These are phyloP conservation scores for Alternaria sp. DNA, from an alignment of 2,329 filamentous ascomycete genomes.

Conservation along the genomic window DNA sequence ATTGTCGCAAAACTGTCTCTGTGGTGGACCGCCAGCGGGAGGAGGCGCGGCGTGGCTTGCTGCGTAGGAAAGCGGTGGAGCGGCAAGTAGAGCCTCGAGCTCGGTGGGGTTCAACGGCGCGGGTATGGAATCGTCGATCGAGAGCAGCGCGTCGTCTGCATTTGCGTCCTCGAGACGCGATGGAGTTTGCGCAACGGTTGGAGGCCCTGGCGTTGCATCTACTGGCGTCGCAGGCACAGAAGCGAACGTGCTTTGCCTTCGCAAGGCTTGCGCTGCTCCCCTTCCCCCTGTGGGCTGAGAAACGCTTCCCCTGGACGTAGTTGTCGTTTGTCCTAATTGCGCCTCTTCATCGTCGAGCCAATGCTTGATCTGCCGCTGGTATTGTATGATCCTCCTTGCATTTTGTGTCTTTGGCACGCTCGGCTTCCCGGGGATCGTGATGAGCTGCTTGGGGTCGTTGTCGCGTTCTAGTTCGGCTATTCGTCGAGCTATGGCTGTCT, in stretches of 20 bases:
- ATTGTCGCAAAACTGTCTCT: slow-evolving; percentile 74
- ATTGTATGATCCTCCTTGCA: slow-evolving; percentile 78
- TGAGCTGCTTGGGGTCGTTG: slow-evolving; percentile 64
- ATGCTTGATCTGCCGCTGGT: slow-evolving; percentile 83
- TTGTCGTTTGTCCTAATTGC: slow-evolving; percentile 56
- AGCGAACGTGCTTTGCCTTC: slow-evolving; percentile 33
- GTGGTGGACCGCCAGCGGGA: slow-evolving; percentile 54
- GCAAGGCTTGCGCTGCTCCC: slow-evolving; percentile 21
- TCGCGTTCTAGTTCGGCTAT: slow-evolving; percentile 80
- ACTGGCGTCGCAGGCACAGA: slow-evolving; percentile 35
- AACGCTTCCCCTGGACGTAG: slow-evolving; percentile 15
- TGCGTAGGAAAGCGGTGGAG: slow-evolving; percentile 70
- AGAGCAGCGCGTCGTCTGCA: slow-evolving; percentile 62
- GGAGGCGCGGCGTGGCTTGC: slow-evolving; percentile 61
- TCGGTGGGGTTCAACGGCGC: slow-evolving; percentile 65
- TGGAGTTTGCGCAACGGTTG: slow-evolving; percentile 5
- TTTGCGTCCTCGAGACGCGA: slow-evolving; percentile 21
- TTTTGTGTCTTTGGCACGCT: slow-evolving; percentile 60
- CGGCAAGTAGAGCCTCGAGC: slow-evolving; percentile 67
- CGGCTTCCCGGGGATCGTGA: slow-evolving; percentile 44
- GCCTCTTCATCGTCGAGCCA: slow-evolving; percentile 82
- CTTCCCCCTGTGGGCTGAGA: slow-evolving; percentile 17
- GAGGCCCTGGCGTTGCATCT: slow-evolving; percentile 34
- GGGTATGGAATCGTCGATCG: slow-evolving; percentile 61
- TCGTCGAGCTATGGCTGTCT: slow-evolving; percentile 80